Base-by-base conservation (phyloP, 192 early-diverging fungal species). In the Pecoramyces ruminantium region DNA sequence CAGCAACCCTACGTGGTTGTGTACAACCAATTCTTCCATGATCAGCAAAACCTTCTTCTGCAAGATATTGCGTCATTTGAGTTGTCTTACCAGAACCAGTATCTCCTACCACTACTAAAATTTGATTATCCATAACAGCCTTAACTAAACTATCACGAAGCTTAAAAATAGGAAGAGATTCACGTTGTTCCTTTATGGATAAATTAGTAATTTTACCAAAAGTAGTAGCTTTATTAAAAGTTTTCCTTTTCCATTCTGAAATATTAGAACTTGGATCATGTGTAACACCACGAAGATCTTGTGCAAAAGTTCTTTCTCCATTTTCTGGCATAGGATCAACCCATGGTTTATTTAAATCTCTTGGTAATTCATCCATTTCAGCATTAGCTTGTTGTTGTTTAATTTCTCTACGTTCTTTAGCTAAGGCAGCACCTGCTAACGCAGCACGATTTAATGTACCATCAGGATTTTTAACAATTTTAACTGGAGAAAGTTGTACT, bases 51-150 rank as follows among this genome's bases (percentile, higher is more conserved):
- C 88, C 81, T 11, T 88, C 84, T 85, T 99, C 97, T n/a, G 94
- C 93, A 13, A 99, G 87, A 81, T 98, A 99, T 85, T 99, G 97
- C 3, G 97, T 94, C 91, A 99, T 93, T 87, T 99, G 97, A 6
- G 97, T 99, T 1, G 97, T 99, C 78, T 99, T 99, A 67, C 97
- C 97, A 1, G 96, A 97, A 28, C 97, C 96, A 17, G 96, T 99
- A 83, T 98, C 96, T 78, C 97, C 97, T 51, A 98, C 93, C 5
- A 99, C 93, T 29, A 99, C 88, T 42, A 97, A 79, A 80, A 95
- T 85, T 83, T 91, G 91, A 81, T 92, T 90, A 77, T 90, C 91
- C 21, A 86, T 84, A 17, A 99, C 90, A 14, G 96, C 96, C 79
- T 94, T 87, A 28, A 98, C 86, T 81, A 99, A 88, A 80, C 87